Base-by-base conservation (phyloP, 2,329 filamentous ascomycete genomes). In the Talaromyces amestolkiae region DNA sequence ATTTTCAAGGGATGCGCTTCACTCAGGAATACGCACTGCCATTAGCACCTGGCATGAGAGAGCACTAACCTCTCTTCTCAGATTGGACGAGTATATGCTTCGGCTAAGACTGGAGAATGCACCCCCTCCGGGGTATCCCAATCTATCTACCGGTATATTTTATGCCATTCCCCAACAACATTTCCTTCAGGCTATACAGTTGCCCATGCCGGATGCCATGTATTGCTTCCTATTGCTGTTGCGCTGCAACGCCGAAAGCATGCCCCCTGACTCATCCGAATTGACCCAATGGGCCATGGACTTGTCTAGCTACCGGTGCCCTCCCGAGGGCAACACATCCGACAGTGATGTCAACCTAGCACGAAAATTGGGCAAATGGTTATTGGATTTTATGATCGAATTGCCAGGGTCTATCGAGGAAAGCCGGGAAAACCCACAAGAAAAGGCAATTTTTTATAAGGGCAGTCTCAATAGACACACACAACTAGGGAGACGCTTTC, bases 1-100 rank as follows among this genome's bases (percentile, higher is more conserved):
- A 13, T 68, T 80, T 9, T 75, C 79, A 3, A 74, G 71, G 2
- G 68, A 70, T 2, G 72, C 72, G 0, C 65, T 80, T 2, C 77
- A 80, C n/a, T 67, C 76, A 33, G 80, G 80, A 9, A 76, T 82
- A 58, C 71, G 72, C 31, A 74, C 71, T 3, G 80, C 81, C 10
- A 75, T 82, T 10, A 35, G 70, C 8, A 70, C 75, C 6, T 65
- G 71, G 11, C 76, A 81, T 39, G 35, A 65, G 2, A 62, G 66
- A 4, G 77, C 76, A 0, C 70, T 81, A 5, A 63, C 69, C 6
- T 71, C 70, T 13, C 71, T 82, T 6, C 72, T 81, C 19, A 78
- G 78, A 60, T 68, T 81, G 7, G 77, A 79, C 60, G 75, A 78
- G 65, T 74, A 70, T 47, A 63, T 68, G 22, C 67, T 69, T 59